A percentile compares a stretch with the other conserved stretches of the same genome.
These are phyloP conservation scores for Jamesozyma jinghongensis DNA, from an alignment of 805 yeast species.

Conservation along the genomic window DNA sequence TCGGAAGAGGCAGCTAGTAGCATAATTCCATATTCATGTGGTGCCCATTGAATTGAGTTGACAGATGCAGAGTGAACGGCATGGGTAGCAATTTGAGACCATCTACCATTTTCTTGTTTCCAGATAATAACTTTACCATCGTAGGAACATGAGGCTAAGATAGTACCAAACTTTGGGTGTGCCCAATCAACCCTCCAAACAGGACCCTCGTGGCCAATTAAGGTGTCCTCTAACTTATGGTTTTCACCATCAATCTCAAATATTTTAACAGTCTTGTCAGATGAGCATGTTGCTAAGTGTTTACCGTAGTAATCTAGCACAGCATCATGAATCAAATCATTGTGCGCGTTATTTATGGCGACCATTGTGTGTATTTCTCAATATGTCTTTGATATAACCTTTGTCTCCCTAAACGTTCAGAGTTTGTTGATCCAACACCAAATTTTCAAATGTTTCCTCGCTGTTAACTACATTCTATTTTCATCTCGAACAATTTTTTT, in stretches of 20 bases:
- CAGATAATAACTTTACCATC: constrained; percentile 92
- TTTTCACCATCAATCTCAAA: constrained; percentile 83
- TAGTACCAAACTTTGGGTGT: constrained; percentile 94
- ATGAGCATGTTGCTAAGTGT: constrained; percentile 89
- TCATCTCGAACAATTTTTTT: constrained; percentile 1
- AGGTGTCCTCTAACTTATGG: constrained; percentile 73
- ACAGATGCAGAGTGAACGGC: constrained; percentile 88
- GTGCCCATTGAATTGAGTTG: constrained; percentile 93
- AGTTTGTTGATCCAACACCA: neutral
- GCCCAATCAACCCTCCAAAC: constrained; percentile 99
- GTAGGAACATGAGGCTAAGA: constrained; percentile 88
- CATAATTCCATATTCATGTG: constrained; percentile 91
- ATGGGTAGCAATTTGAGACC: constrained; percentile 84
- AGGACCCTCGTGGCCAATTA: constrained; percentile 93
- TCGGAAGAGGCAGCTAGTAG: constrained; percentile 87
- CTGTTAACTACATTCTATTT: neutral
- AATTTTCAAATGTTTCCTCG: neutral
- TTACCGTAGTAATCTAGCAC: constrained; percentile 95
- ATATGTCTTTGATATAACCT: neutral
- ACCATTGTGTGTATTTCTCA: constrained; percentile 37
- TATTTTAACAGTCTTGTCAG: constrained; percentile 91
- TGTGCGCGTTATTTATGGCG: constrained; percentile 83
- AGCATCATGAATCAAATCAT: constrained; percentile 92
- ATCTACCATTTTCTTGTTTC: constrained; percentile 85
- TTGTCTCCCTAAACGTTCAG: neutral